These are phyloP conservation scores for Aurantiochytrium sp. DNA, from an alignment of 108 stramenopile species.

Conservation along the genomic window DNA sequence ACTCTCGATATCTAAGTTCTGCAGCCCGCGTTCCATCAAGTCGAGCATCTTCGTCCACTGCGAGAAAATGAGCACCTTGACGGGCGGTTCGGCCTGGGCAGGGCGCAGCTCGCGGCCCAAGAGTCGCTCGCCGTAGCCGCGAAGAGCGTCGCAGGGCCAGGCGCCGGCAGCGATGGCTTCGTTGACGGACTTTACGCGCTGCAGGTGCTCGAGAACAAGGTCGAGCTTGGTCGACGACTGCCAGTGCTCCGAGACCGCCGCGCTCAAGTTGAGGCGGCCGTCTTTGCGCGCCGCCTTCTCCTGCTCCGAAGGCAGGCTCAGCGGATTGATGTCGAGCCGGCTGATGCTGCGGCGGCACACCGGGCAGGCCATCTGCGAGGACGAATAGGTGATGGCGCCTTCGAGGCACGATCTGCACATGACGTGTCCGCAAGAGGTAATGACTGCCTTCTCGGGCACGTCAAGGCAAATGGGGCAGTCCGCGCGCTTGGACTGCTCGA, in stretches of 20 bases:
- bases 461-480: constrained; percentile 51
- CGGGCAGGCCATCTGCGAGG: neutral
- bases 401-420: constrained; percentile 32
- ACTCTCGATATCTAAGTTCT: neutral
- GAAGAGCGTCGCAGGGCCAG: neutral
- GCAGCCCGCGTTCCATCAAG: constrained; percentile 47
- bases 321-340: neutral
- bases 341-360: neutral
- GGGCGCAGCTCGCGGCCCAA: neutral
- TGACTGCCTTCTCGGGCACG: constrained; percentile 3
- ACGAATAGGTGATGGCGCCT: neutral
- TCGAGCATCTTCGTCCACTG: constrained; percentile 64
- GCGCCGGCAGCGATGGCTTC: neutral
- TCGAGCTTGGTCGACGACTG: neutral
- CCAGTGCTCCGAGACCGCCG: neutral
- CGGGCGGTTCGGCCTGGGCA: neutral
- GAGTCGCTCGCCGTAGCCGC: neutral
- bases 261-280: too few species aligned
- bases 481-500: neutral
- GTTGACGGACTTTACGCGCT: neutral
- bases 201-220: neutral
- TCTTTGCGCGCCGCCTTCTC: neutral
- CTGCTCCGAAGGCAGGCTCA: neutral
- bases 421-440: constrained; percentile 51
- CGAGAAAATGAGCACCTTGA: constrained; percentile 60